Conservation (phyloP, 495 filamentous ascomycete genomes). For the Astrocystis sublimbata region DNA sequence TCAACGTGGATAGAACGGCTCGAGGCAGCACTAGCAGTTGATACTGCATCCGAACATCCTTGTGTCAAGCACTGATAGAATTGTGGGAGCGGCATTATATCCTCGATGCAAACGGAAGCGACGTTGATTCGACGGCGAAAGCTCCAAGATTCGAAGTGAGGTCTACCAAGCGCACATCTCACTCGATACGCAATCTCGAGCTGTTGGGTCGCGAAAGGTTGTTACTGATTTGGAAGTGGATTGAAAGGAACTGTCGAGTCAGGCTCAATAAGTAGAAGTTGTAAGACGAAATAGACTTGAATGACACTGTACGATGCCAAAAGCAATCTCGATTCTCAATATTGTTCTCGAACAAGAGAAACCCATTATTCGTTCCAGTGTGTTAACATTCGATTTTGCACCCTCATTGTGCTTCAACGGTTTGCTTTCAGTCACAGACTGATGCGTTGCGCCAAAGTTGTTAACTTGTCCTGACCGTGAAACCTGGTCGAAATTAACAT, state of each 20-base stretch:
- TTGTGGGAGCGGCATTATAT: conserved; percentile 43
- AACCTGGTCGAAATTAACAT: too few relatives aligned
- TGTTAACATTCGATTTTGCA: too few relatives aligned
- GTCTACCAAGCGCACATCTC: conserved; percentile 33
- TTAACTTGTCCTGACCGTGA: too few relatives aligned
- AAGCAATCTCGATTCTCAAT: too few relatives aligned
- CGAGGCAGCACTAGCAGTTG: conserved; percentile 24
- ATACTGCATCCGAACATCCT: conserved; percentile 34
- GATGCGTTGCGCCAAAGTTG: too few relatives aligned
- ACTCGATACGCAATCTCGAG: conserved; percentile 34
- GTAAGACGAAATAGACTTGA: too few relatives aligned
- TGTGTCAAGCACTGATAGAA: conserved; percentile 46
- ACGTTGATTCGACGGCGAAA: not conserved
- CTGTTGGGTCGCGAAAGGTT: conserved; percentile 44
- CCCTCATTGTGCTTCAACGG: too few relatives aligned
- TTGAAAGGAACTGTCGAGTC: conserved; percentile 23
- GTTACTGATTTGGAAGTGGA: conserved; percentile 49
- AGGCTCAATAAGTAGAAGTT: too few relatives aligned
- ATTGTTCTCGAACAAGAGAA: too few relatives aligned
- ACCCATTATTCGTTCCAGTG: too few relatives aligned
- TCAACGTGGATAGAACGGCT: conserved; percentile 45
- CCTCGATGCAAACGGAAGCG: conserved; percentile 1
- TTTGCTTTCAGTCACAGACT: too few relatives aligned
- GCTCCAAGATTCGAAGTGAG: conserved; percentile 34
- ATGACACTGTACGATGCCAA: too few relatives aligned